Percentiles rank a stretch among this genome's conserved stretches.
Evolutionary conservation across 169 alveolate species (phyloP).

Genomic region (Cryptosporidium ubiquitum): DNA sequence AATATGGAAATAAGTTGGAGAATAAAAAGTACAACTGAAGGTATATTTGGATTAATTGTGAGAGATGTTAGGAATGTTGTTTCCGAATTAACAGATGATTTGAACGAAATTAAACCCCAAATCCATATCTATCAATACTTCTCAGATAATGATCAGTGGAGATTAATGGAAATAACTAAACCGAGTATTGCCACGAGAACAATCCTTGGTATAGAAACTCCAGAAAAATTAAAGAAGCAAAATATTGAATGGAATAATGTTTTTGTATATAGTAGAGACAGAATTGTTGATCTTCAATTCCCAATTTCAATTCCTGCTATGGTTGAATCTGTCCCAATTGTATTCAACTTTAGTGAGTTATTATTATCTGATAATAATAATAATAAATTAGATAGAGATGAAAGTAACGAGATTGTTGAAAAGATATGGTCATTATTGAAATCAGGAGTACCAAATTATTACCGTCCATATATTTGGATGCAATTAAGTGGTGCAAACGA

Average conservation of each 20-base stretch:
- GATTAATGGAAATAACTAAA: conserved; percentile 58
- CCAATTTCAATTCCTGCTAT: conserved; percentile 73
- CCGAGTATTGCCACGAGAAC: conserved; percentile 74
- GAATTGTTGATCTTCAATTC: conserved; percentile 65
- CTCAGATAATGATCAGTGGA: conserved; percentile 71
- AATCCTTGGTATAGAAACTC: conserved; percentile 67
- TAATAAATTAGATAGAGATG: conserved; percentile 6
- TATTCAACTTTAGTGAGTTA: conserved; percentile 54
- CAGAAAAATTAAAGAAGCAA: conserved; percentile 68
- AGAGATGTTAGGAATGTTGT: conserved; percentile 67
- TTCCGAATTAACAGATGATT: conserved; percentile 64
- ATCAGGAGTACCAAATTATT: conserved; percentile 67
- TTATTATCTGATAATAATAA: conserved; percentile 4
- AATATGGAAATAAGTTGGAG: conserved; percentile 75
- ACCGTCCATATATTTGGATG: conserved; percentile 74
- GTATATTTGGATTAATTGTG: conserved; percentile 38
- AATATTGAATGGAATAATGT: conserved; percentile 72
- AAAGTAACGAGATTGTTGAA: conserved; percentile 23
- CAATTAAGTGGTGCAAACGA: conserved; percentile 73
- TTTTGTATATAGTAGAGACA: conserved; percentile 65
- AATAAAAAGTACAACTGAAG: conserved; percentile 73
- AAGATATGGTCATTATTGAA: conserved; percentile 69
- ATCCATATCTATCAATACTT: conserved; percentile 64
- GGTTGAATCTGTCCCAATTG: conserved; percentile 72
- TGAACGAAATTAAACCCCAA: conserved; percentile 70